Conservation (phyloP, 2,329 filamentous ascomycete genomes). For the Ceratocystiopsis sp. region DNA sequence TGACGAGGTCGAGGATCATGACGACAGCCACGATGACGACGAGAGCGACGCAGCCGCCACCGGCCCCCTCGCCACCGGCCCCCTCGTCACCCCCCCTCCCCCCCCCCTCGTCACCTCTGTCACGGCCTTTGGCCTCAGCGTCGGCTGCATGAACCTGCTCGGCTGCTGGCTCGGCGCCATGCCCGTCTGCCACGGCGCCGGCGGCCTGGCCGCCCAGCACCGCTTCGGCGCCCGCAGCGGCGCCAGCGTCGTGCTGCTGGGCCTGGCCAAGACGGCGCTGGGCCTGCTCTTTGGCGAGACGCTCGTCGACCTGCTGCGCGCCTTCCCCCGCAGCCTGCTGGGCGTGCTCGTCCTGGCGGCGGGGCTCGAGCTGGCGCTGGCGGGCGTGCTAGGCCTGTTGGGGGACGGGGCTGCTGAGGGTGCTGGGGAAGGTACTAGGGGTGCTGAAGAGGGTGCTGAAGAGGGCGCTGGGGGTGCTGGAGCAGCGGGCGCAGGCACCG, state of each 20-base stretch:
- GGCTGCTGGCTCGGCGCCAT: slow-evolving; percentile 88
- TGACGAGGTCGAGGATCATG: too few species aligned
- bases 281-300: slow-evolving; percentile 60
- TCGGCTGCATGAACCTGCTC: slow-evolving; percentile 66
- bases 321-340: slow-evolving; percentile 61
- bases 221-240: slow-evolving; percentile 84
- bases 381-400: slow-evolving; percentile 37
- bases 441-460: too few species aligned
- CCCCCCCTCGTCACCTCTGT: slow-evolving; percentile 31
- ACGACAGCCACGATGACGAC: background rate
- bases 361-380: slow-evolving; percentile 72
- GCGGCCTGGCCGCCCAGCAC: slow-evolving; percentile 78
- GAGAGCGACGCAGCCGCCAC: slow-evolving; percentile 14
- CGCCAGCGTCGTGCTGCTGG: slow-evolving; percentile 65
- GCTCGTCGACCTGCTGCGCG: slow-evolving; percentile 50
- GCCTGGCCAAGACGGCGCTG: slow-evolving; percentile 55
- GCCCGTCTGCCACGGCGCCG: slow-evolving; percentile 88
- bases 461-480: too few species aligned
- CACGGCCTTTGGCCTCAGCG: slow-evolving; percentile 64
- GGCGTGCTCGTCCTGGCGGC: slow-evolving; percentile 83
- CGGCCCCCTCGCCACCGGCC: too few species aligned
- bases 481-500: slow-evolving; percentile 28
- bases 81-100: too few species aligned
- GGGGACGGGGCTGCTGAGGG: too few species aligned
- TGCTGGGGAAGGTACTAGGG: too few species aligned